Evolutionary conservation across 257 asterid genomes (phyloP).

Genomic region (Mentha longifolia): DNA sequence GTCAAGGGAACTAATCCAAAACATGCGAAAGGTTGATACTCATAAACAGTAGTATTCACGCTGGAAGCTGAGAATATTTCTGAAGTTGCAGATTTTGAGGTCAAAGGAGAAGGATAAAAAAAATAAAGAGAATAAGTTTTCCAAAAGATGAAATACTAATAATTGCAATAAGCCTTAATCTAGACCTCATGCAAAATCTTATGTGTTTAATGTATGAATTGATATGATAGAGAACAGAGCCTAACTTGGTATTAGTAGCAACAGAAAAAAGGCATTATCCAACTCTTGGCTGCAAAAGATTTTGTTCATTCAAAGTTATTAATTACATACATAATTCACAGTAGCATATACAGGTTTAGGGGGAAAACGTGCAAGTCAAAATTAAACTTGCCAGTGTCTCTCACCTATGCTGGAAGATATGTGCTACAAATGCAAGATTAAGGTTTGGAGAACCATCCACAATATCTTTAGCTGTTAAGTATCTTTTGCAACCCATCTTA

Average conservation of each 20-base stretch:
- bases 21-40: background rate
- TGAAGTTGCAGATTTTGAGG: slow-evolving; percentile 10
- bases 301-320: slow-evolving; percentile 11
- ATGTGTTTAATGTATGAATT: background rate
- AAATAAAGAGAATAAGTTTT: background rate
- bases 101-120: background rate
- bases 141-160: background rate
- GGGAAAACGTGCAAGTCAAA: background rate
- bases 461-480: slow-evolving; percentile 93
- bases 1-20: background rate
- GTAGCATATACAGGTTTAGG: background rate
- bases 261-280: slow-evolving; percentile 2
- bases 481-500: slow-evolving; percentile 97
- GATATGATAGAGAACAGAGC: slow-evolving; percentile 13
- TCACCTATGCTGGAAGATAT: slow-evolving; percentile 95
- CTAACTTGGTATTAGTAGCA: slow-evolving; percentile 5
- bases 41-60: background rate
- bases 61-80: background rate
- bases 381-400: slow-evolving; percentile 10
- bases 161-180: background rate
- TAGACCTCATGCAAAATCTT: background rate
- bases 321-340: background rate
- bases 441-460: slow-evolving; percentile 97
- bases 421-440: slow-evolving; percentile 98
- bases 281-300: slow-evolving; percentile 4